Evolutionary conservation across 768 basidiomycete genomes (phyloP).

Genomic region (Russula earlei): DNA sequence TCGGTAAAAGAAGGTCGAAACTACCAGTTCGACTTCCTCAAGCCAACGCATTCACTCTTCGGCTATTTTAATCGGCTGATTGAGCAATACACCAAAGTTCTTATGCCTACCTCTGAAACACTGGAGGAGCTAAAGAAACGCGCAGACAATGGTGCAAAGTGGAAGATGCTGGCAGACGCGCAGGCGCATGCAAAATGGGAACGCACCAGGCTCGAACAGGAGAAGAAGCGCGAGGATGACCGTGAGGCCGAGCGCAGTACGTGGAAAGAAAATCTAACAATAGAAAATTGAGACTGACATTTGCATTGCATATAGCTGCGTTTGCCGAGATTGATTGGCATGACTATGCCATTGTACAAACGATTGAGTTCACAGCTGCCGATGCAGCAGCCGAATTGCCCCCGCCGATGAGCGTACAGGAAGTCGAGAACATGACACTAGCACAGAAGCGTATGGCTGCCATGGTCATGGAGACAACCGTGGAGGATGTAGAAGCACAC

Average conservation of each 20-base stretch:
- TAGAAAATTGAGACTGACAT: conserved; percentile 9
- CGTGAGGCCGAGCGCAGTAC: conserved; percentile 82
- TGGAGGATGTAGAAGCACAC: conserved; percentile 76
- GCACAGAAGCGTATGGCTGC: conserved; percentile 97
- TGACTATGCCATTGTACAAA: conserved; percentile 96
- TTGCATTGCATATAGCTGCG: conserved; percentile 44
- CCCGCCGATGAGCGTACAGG: conserved; percentile 91
- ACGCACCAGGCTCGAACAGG: conserved; percentile 69
- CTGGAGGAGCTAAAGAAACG: conserved; percentile 62
- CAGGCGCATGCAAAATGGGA: conserved; percentile 84
- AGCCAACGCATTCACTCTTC: conserved; percentile 92
- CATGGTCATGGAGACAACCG: conserved; percentile 95
- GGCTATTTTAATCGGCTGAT: conserved; percentile 96
- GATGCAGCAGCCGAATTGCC: conserved; percentile 89
- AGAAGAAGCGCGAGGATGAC: conserved; percentile 81
- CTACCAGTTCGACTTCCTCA: conserved; percentile 95
- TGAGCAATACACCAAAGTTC: conserved; percentile 88
- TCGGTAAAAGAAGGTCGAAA: conserved; percentile 87
- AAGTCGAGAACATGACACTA: conserved; percentile 92
- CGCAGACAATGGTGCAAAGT: conserved; percentile 54
- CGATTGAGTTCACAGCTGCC: conserved; percentile 91
- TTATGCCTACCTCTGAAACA: conserved; percentile 71
- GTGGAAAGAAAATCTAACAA: conserved; percentile 27
- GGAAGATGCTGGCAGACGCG: conserved; percentile 71
- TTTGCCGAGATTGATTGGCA: conserved; percentile 99